Percentiles rank a stretch among this genome's conserved stretches.
Conservation (phyloP, 2,329 filamentous ascomycete species). For the Cladorrhinum sp. region DNA sequence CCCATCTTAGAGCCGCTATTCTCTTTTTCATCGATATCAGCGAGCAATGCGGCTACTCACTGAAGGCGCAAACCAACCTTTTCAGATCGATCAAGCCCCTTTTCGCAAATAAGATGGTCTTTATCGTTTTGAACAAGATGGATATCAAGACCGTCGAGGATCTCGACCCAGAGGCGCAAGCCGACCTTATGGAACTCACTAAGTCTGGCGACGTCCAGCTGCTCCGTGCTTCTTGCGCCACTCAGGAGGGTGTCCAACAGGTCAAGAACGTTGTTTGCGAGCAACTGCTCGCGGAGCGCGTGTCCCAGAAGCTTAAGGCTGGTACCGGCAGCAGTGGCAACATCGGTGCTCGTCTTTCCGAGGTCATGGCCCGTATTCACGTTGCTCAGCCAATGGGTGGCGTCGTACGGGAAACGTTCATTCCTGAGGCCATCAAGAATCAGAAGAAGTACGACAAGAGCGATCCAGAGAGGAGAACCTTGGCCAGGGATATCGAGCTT, state of each 20-base stretch:
- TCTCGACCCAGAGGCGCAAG: constrained; percentile 73
- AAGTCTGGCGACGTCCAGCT: constrained; percentile 90
- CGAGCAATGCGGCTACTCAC: constrained; percentile 93
- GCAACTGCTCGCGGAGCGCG: constrained; percentile 85
- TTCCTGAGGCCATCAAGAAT: constrained; percentile 78
- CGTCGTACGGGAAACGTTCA: constrained; percentile 73
- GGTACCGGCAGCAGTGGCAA: constrained; percentile 74
- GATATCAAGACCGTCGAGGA: constrained; percentile 87
- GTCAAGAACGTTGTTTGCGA: constrained; percentile 96
- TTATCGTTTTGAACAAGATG: constrained; percentile 97
- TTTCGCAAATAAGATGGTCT: constrained; percentile 96
- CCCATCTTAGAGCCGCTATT: constrained; percentile 90
- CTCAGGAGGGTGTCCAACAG: constrained; percentile 86
- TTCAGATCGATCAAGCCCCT: constrained; percentile 97
- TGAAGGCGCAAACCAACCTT: constrained; percentile 86
- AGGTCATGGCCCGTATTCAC: constrained; percentile 91
- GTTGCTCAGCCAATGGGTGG: constrained; percentile 91
- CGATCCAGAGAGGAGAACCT: constrained; percentile 76
- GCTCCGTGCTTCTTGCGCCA: constrained; percentile 91
- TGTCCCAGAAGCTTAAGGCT: constrained; percentile 93
- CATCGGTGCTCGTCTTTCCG: constrained; percentile 77
- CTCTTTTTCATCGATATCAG: constrained; percentile 47
- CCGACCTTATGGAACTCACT: constrained; percentile 73
- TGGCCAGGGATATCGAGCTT: constrained; percentile 84
- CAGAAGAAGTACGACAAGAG: constrained; percentile 86